Evolutionary conservation across 1,284 basidiomycete species (phyloP), one percentile per base, ranked within the genome.

Genomic region (Ganoderma multipileum): DNA sequence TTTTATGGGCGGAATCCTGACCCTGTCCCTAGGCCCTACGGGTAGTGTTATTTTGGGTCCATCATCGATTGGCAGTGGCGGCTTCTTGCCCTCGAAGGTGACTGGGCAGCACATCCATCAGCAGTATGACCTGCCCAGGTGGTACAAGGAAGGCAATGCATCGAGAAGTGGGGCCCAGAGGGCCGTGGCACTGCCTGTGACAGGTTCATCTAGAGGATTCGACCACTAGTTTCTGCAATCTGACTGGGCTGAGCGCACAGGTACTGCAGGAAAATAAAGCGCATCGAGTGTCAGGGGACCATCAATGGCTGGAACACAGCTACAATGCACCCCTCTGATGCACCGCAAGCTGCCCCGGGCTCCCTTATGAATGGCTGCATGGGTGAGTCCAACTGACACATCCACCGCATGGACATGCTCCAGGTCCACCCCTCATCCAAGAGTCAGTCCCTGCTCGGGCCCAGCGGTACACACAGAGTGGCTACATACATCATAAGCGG

Each of bases 61-160:
- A n/a, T 71, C 76, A 20, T 62, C 74, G 1, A 61, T 76, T 16
- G 78, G 77, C 12, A 76, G 76, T 26, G 79, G 80, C 42, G 79
- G 80, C 1, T 90, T 79, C 76, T 87, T 89, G 7, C 78, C 89
- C 20, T 86, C 85, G 1, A 92, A 93, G 74, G 81, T 83, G 1
- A 80, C 84, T 61, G 91, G 91, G 0, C 91, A 93, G 75, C 83
- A 91, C 30, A 92, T 92, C 47, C 93, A 92, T 75, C 81, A 91
- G 14, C 90, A 92, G 74, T 94, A 92, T 72, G 90, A 91, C 0
- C 79, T 87, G 42, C 81, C 87, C 1, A 88, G 88, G 0, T 81
- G 92, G 0, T 94, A 94, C 82, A 94, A 94, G 81, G 93, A 94
- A 16, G 90, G 90, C 20, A 94, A 93, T 94, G 93, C 75, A 91